Conservation (phyloP, 129 eudicot species). For the Flaveria linearis region DNA sequence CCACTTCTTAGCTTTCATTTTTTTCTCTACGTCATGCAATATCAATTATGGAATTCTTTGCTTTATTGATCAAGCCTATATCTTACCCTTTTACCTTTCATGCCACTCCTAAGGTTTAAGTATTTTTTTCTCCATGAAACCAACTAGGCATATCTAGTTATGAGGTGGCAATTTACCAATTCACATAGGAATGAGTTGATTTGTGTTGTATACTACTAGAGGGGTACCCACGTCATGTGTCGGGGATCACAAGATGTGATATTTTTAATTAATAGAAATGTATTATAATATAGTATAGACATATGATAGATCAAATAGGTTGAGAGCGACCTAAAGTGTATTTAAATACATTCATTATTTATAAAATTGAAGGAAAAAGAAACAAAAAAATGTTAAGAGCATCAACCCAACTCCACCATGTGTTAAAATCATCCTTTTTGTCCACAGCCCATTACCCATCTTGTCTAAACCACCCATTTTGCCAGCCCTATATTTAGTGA, state of each 20-base stretch:
- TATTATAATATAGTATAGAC: too few species aligned
- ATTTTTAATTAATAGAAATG: too few species aligned
- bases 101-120: background rate
- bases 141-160: background rate
- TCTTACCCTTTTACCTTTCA: background rate
- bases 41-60: slow-evolving; percentile 12
- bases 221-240: too few species aligned
- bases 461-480: background rate
- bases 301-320: background rate
- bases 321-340: background rate
- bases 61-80: background rate
- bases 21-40: slow-evolving; percentile 5
- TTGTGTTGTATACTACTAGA: background rate
- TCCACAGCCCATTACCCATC: background rate
- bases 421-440: background rate
- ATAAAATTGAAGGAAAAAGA: background rate
- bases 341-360: background rate
- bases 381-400: background rate
- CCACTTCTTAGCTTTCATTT: background rate
- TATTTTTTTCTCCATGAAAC: background rate
- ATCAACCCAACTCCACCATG: background rate
- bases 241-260: too few species aligned
- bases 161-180: background rate
- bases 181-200: background rate
- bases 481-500: background rate